Evolutionary conservation across 805 yeast genomes (phyloP), one percentile per base, ranked within the genome.

Genomic region (Candida berthetii): DNA sequence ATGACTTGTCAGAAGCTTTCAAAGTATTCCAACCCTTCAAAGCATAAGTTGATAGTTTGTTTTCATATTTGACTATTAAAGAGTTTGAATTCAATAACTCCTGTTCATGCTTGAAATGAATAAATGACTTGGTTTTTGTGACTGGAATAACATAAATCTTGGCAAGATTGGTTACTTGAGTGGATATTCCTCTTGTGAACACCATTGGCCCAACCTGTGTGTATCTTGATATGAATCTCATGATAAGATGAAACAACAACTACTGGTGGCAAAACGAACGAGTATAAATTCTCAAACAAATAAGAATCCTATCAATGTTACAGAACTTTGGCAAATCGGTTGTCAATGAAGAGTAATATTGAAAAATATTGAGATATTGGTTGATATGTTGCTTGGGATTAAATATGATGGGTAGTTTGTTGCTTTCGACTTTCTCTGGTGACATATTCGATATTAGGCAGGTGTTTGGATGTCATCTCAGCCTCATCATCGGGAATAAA

Each of bases 101-200:
- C 11, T 54, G 47, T 32, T 69, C 68, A 52, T 80, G 81, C 58
- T 83, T 84, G 63, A 87, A 85, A 56, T 81, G 80, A 20, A 89
- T 60, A 57, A 76, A 82, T 3, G 85, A 71, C 44, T 73, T 72
- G 39, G 68, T 58, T 3, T 77, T 65, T 6, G 91, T 81, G 22
- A 89, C 66, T 7, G 96, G 96, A 5, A 88, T 65, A 3, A 87
- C 75, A 11, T 85, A 63, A 25, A 90, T 60, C 49, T 82, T 77
- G 49, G 85, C 78, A 3, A 78, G 69, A 40, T 72, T 65, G 34
- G 55, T 58, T 11, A 27, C 29, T 27, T 8, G n/a, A 27, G 29
- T 27, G n/a, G 29, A 4, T 27, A 27, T 4, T 11, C 29, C 29
- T 27, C 29, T 27, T 13, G 4, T 27, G n/a, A 27, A 27, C n/a